Percentiles rank a stretch among this genome's conserved stretches.
Evolutionary conservation across 345 rosid genomes (phyloP).

Genomic region (Heritiera fomes): DNA sequence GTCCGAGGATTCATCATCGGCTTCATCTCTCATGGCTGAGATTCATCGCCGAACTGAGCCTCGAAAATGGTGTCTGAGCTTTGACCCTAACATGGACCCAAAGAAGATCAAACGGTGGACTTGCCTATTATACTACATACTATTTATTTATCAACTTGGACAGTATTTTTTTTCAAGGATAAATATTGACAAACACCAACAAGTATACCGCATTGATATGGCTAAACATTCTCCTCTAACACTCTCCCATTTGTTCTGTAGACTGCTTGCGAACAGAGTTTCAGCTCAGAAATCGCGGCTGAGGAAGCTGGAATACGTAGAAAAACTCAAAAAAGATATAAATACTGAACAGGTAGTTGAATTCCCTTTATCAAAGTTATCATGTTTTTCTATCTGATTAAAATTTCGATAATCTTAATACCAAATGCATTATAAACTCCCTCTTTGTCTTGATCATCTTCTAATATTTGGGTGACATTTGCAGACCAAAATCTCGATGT

Average conservation of each 20-base stretch:
- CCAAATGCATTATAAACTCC: not conserved
- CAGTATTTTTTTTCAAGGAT: not conserved
- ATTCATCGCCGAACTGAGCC: not conserved
- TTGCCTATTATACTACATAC: not conserved
- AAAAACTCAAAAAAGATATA: not conserved
- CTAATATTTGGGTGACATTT: not conserved
- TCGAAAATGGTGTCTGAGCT: not conserved
- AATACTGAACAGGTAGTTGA: not conserved
- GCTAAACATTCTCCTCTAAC: not conserved
- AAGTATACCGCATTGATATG: not conserved
- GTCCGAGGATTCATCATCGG: not conserved
- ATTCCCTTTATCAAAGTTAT: constrained; percentile 5
- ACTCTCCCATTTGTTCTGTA: not conserved
- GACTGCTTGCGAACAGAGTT: constrained; percentile 6
- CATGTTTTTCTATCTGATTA: not conserved
- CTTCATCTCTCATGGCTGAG: not conserved
- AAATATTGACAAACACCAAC: not conserved
- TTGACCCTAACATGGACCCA: not conserved
- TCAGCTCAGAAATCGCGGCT: constrained; percentile 10
- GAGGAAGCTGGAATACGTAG: not conserved
- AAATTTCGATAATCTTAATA: not conserved
- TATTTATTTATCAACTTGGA: not conserved
- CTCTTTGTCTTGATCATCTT: not conserved
- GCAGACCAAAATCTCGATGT: not conserved
- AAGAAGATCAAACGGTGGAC: constrained; percentile 9